Evolutionary conservation across 75 land plant genomes (phyloP), one percentile per base, ranked within the genome.

Genomic region (Selaginella moellendorffii): DNA sequence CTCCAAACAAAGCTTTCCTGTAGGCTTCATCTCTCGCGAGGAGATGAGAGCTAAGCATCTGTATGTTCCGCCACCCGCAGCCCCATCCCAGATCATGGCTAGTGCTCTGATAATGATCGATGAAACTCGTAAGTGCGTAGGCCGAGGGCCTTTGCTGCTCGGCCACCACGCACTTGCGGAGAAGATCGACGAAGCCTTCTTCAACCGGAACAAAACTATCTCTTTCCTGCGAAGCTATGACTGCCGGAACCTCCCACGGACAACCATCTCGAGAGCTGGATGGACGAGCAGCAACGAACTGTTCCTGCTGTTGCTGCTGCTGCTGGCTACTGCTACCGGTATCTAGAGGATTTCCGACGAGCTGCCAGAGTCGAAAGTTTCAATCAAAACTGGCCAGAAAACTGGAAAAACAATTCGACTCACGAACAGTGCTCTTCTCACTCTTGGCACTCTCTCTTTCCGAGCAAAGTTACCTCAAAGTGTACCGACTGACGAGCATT

Each of bases 31-130:
- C 74, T 29, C 72, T 53, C 17, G 29, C 31, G 30, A 92, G 66
- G 54, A 92, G 61, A 54, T 85, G 78, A 52, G 97, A 92, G 54
- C 80, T 74, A 23, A 88, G 69, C 88, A 92, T 92, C 64, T 92
- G 97, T 29, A 92, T 85, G 61, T 92, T 92, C 1, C 97, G 81
- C 93, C 93, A 92, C 0, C 97, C 97, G 69, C 97, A 92, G 0
- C n/a, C 95, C 97, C 97, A 92, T 0, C 97, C 97, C 42, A 61
- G 28, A 74, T 87, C 97, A 66, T 81, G 80, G 27, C 72, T 79
- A 10, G 52, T 59, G 17, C 80, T 83, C 67, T 92, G 77, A 65
- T 76, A 92, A 72, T 92, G 97, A 67, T 88, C 89, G 25, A 92
- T 69, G 69, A 77, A 67, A 27, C 83, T 78, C 20, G 95, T 77